Base-by-base conservation (phyloP, 2,329 filamentous ascomycete species). In the Metarhizium album region DNA sequence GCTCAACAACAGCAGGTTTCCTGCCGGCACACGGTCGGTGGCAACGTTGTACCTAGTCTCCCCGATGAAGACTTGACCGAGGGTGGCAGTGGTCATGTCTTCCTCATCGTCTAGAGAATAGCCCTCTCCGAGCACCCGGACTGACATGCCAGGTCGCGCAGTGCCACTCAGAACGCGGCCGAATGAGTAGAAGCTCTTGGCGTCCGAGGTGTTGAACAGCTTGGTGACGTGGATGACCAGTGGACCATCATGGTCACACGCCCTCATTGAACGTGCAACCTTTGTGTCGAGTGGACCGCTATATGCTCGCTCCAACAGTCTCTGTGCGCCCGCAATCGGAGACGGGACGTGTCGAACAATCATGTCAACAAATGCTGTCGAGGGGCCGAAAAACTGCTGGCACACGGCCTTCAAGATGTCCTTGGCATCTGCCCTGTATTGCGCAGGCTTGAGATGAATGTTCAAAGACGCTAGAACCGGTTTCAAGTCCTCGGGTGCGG, bases 61-160 rank as follows among this genome's bases (percentile, higher is more conserved):
- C 7, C 86, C 86, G 57, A 98, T 91, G 74, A 87, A 94, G 13
- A 93, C 90, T 57, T 90, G 83, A 2, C 82, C 80, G 54, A 98
- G 86, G 0, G 85, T 91, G 27, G 89, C 89, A 61, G 83, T 76
- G 0, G 85, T 87, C 89, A 97, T 97, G 62, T 98, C 93, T 74
- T 98, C 93, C 64, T 97, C 90, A 57, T 98, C 93, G 58, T 98
- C 93, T 14, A 95, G 80, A 4, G 90, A 96, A 68, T 97, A 98
- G 5, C 87, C 87, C 65, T 98, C 93, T 46, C 93, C 93, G 1
- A 98, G 80, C 13, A 98, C 90, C 40, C 93, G 84, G 16, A 98
- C 89, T 58, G 88, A 82, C 62, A 86, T 78, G 18, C 87, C 87
- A 20, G 90, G 86, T 31, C 82, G 83, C 23, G 87, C 93, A 29